These are phyloP conservation scores for Colletotrichum eremochloae DNA, from an alignment of 2,329 filamentous ascomycete genomes.

Conservation along the genomic window DNA sequence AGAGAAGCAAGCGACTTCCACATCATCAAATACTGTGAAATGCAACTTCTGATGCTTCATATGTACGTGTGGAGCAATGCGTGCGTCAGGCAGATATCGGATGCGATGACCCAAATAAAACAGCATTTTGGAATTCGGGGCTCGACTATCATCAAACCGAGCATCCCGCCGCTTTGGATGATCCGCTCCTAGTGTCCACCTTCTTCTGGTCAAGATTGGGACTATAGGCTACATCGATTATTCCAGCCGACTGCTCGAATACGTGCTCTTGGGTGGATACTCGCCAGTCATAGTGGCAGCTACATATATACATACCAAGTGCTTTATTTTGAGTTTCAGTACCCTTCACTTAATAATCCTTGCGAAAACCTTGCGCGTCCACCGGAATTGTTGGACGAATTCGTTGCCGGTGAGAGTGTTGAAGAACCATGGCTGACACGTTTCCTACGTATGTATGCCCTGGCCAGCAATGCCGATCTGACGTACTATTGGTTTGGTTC, in stretches of 20 bases:
- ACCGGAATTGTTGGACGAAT: slow-evolving; percentile 3
- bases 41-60: too few relatives aligned
- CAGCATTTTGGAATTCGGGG: not conserved
- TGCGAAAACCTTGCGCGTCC: not conserved
- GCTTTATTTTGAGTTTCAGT: not conserved
- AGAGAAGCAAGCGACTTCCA: not conserved
- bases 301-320: not conserved
- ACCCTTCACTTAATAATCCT: not conserved
- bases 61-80: not conserved
- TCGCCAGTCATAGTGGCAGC: not conserved
- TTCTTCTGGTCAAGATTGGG: not conserved
- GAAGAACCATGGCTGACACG: slow-evolving; percentile 7
- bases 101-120: not conserved
- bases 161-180: not conserved
- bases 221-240: not conserved
- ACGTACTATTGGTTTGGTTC: slow-evolving; percentile 18
- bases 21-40: not conserved
- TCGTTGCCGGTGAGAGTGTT: not conserved
- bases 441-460: not conserved
- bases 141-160: too few relatives aligned
- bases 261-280: too few relatives aligned
- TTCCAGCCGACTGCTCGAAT: not conserved
- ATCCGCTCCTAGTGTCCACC: too few relatives aligned
- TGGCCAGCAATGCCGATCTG: slow-evolving; percentile 14
- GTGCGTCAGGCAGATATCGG: not conserved